These are phyloP conservation scores for Ophioceras dolichostomum DNA, from an alignment of 2,329 filamentous ascomycete species.

Conservation along the genomic window DNA sequence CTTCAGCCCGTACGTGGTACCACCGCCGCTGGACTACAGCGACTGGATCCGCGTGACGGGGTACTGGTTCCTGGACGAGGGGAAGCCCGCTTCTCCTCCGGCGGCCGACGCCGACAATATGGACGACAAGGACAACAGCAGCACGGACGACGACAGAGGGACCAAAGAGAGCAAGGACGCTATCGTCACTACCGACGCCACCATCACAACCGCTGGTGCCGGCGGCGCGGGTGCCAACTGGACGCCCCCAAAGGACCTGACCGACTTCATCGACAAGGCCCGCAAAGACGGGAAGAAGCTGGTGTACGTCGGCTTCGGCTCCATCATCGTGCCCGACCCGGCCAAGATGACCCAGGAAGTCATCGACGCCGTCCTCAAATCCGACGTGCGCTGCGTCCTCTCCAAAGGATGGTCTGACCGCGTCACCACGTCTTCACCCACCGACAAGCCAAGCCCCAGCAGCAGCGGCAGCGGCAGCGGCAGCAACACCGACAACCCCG, in stretches of 20 bases:
- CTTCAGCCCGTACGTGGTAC: slow-evolving; percentile 88
- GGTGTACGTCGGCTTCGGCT: slow-evolving; percentile 95
- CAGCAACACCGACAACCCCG: background rate
- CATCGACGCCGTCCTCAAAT: slow-evolving; percentile 78
- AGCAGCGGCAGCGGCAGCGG: background rate
- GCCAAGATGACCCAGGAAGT: slow-evolving; percentile 84
- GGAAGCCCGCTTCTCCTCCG: slow-evolving; percentile 1
- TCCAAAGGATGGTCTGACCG: slow-evolving; percentile 97
- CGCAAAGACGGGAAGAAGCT: slow-evolving; percentile 75
- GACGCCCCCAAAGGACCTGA: slow-evolving; percentile 63
- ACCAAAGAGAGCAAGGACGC: background rate
- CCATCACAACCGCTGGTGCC: background rate
- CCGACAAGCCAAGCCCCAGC: too few relatives aligned
- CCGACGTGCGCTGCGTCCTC: slow-evolving; percentile 86
- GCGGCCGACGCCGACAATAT: background rate
- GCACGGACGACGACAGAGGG: background rate
- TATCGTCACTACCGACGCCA: slow-evolving; percentile 13
- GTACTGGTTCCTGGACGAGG: slow-evolving; percentile 93
- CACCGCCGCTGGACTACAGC: slow-evolving; percentile 85
- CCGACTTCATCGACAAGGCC: slow-evolving; percentile 73
- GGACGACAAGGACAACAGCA: background rate
- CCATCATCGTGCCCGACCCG: slow-evolving; percentile 86
- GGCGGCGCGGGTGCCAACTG: slow-evolving; percentile 36
- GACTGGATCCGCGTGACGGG: slow-evolving; percentile 97
- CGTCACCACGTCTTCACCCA: slow-evolving; percentile 15